Conservation (phyloP, 2,329 filamentous ascomycete species). For the Epichloe coenophiala region DNA sequence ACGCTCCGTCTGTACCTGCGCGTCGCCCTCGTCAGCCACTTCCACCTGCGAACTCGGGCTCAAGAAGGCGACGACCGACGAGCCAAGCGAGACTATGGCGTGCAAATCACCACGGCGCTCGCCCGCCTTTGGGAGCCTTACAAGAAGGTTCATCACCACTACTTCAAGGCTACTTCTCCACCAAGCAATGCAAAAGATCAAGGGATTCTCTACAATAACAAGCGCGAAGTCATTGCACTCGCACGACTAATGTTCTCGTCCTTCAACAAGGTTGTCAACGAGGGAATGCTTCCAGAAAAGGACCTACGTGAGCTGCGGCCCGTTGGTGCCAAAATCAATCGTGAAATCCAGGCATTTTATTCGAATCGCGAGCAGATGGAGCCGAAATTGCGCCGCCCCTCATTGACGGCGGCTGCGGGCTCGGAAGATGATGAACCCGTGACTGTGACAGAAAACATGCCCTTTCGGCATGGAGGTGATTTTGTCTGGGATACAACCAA, state of each 20-base stretch:
- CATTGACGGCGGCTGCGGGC: not conserved
- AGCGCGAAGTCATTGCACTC: slow-evolving; percentile 29
- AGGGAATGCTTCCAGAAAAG: slow-evolving; percentile 23
- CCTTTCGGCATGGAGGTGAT: slow-evolving; percentile 9
- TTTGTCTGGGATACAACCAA: slow-evolving; percentile 21
- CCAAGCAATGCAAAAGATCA: slow-evolving; percentile 13
- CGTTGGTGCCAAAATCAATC: slow-evolving; percentile 23
- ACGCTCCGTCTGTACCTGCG: slow-evolving; percentile 43
- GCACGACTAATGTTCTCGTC: slow-evolving; percentile 32
- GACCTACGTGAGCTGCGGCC: slow-evolving; percentile 20
- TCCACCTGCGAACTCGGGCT: slow-evolving; percentile 21
- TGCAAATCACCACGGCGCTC: slow-evolving; percentile 37
- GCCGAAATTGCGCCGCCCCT: slow-evolving; percentile 17
- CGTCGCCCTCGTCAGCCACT: slow-evolving; percentile 35
- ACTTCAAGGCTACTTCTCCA: slow-evolving; percentile 16
- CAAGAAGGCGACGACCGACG: slow-evolving; percentile 16
- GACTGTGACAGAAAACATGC: slow-evolving; percentile 5
- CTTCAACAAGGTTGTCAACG: slow-evolving; percentile 29
- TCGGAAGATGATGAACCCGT: slow-evolving; percentile 9
- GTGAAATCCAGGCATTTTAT: slow-evolving; percentile 23
- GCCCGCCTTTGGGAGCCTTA: slow-evolving; percentile 37
- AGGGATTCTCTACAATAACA: slow-evolving; percentile 18
- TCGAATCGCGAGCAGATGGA: slow-evolving; percentile 19
- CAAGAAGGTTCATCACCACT: slow-evolving; percentile 23
- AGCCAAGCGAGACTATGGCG: slow-evolving; percentile 31